Base-by-base conservation (phyloP, 2,329 filamentous ascomycete genomes). In the Scleromitrula shiraiana region DNA sequence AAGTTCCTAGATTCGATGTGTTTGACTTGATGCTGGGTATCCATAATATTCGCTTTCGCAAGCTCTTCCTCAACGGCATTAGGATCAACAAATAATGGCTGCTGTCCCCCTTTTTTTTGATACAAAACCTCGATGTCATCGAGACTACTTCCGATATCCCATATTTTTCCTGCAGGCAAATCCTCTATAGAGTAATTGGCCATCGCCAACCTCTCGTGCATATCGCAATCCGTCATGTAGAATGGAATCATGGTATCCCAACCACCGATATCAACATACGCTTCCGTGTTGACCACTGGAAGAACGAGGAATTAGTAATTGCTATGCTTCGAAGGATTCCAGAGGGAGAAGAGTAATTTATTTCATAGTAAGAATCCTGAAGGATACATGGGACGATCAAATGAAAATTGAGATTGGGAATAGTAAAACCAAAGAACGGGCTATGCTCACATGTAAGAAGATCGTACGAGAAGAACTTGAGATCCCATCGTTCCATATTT, bases 241-340 rank as follows among this genome's bases (percentile, higher is more conserved):
- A 72, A 78, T 0, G 74, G 71, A 22, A 80, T 76, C 46, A 75
- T 63, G 1, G 71, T 70, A 55, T 80, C 77, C 75, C 76, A 80
- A 0, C 68, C 72, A n/a, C 75, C 68, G 12, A 56, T 22, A 17
- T 50, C 68, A 1, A 49, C 29, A 56, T 71, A 71, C 0, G 73
- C 71, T 14, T 61, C 65, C 12, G 43, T 46, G 5, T 46, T 46
- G n/a, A n/a, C 27, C 27, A 30, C 14, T 14, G 7, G 8, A 30
- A 30, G 14, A 7, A 7, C 27, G 8, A 30, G 7, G 7, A 7
- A 7, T 30, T 14, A 14, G 8, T 14, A 7, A 14, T 30, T 14
- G 7, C 27, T 14, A 30, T 14, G 14, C 27, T 30, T 14, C 27
- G 7, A 7, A 14, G 7, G 27, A 70, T 71, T 55, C 79, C 78